phyloP scores from a whole-genome alignment of 2,329 filamentous ascomycete genomes.

The Apiospora aurea region DNA sequence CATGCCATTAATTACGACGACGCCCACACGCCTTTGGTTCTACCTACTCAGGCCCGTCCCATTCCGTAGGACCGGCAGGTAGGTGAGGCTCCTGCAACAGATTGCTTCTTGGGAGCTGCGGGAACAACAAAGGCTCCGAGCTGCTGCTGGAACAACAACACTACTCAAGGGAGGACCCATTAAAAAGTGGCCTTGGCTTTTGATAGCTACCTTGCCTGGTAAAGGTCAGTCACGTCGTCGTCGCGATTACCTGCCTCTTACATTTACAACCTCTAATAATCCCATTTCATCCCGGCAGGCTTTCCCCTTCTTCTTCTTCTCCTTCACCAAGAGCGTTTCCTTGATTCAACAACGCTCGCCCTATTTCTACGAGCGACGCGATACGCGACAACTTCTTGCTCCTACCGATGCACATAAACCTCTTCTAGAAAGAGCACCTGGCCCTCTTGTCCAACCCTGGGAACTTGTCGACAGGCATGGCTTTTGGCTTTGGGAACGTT shows the following conservation, averaged over 20 bases:
- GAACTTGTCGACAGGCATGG: constrained; percentile 25
- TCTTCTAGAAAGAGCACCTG: constrained; percentile 19
- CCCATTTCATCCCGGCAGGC: not conserved
- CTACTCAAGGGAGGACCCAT: constrained; percentile 9
- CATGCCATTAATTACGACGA: not conserved
- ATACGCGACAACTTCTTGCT: not conserved
- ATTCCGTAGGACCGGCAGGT: not conserved
- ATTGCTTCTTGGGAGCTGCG: not conserved
- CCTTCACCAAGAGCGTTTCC: not conserved
- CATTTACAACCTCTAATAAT: constrained; percentile 17
- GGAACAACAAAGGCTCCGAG: constrained; percentile 17
- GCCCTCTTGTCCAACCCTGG: constrained; percentile 18
- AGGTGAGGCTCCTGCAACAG: not conserved
- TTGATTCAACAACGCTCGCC: not conserved
- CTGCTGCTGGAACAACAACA: constrained; percentile 11
- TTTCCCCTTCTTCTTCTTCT: not conserved
- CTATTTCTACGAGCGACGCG: not conserved
- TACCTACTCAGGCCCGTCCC: not conserved
- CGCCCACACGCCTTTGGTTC: not conserved
- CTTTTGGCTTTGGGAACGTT: constrained; percentile 34
- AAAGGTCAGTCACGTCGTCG: constrained; percentile 20
- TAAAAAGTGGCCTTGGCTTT: constrained; percentile 20
- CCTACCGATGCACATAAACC: constrained; percentile 12
- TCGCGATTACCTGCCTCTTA: constrained; percentile 18
- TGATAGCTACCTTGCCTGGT: not conserved